Base-by-base conservation (phyloP, 306 rosid genomes). In the Sesbania bispinosa region DNA sequence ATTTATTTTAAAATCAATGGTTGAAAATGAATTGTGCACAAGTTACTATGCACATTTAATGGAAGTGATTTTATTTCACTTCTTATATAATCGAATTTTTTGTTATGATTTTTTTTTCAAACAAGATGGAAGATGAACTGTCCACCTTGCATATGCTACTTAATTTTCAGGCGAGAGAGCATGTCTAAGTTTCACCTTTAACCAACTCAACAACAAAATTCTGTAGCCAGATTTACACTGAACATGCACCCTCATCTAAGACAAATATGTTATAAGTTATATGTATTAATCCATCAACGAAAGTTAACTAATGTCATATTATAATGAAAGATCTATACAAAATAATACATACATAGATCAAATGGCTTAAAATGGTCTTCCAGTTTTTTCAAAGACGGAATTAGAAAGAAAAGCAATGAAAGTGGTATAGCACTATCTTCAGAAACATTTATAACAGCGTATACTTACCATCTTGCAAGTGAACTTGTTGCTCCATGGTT, bases 401-500 rank as follows among this genome's bases (percentile, higher is more conserved):
- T 43, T 50, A 10, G 30, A 57, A 57, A 59, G 66, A 57, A 46
- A 36, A 42, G 33, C 48, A n/a, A 62, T 23, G 30, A 45, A 61
- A 55, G 36, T 42, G 4, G 63, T 24, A 11, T 7, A 52, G 41
- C 8, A 58, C 2, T 48, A 78, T 36, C 39, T 35, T 62, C 52
- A 45, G 38, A 59, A 75, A 45, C 4, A 42, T 36, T 14, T 62
- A 29, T 7, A 10, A 52, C 3, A 26, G 2, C 32, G 38, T 8
- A 29, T 8, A 27, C 84, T 82, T 85, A 93, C 98, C 98, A 81
- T 93, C 98, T 82, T 93, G 97, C 83, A 93, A 76, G 80, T 88
- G 97, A 78, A 93, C 98, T 77, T 93, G 97, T 79, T 93, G 98
- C 80, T 93, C 98, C 96, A 90, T 90, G 65, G 97, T 80, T 85